Conservation (phyloP, 306 rosid species). For the Luffa aegyptiaca region DNA sequence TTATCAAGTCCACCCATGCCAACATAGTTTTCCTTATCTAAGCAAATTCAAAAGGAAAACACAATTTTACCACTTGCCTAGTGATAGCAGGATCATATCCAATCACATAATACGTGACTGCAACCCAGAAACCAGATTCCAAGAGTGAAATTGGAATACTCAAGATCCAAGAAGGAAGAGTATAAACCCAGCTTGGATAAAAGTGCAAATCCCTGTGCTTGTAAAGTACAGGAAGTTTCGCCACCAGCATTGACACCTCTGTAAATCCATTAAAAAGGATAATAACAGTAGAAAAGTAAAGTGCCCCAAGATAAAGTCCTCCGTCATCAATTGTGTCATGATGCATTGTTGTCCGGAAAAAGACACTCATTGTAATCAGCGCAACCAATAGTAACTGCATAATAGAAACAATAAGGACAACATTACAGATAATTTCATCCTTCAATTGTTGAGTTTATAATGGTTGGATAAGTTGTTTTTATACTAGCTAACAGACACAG, state of each 20-base stretch:
- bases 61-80: slow-evolving; percentile 34
- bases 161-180: slow-evolving; percentile 87
- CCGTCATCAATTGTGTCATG: slow-evolving; percentile 79
- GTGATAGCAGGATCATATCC: slow-evolving; percentile 87
- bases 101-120: slow-evolving; percentile 71
- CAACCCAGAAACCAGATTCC: slow-evolving; percentile 96
- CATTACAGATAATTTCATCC: slow-evolving; percentile 14
- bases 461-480: background rate
- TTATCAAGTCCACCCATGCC: slow-evolving; percentile 13
- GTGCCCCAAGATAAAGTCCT: slow-evolving; percentile 79
- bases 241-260: slow-evolving; percentile 94
- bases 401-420: slow-evolving; percentile 24
- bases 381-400: slow-evolving; percentile 74
- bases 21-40: slow-evolving; percentile 11
- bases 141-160: slow-evolving; percentile 77
- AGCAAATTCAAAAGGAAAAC: background rate
- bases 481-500: background rate
- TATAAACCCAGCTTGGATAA: slow-evolving; percentile 95
- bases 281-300: slow-evolving; percentile 93
- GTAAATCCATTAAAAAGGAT: slow-evolving; percentile 97
- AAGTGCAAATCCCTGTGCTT: slow-evolving; percentile 95
- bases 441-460: slow-evolving; percentile 3
- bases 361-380: slow-evolving; percentile 90
- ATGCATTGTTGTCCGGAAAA: slow-evolving; percentile 89
- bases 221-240: slow-evolving; percentile 94